Percentiles rank a stretch among this genome's conserved stretches.
These are phyloP conservation scores for Termitomyces sp. DNA, from an alignment of 768 basidiomycete species.

Conservation along the genomic window DNA sequence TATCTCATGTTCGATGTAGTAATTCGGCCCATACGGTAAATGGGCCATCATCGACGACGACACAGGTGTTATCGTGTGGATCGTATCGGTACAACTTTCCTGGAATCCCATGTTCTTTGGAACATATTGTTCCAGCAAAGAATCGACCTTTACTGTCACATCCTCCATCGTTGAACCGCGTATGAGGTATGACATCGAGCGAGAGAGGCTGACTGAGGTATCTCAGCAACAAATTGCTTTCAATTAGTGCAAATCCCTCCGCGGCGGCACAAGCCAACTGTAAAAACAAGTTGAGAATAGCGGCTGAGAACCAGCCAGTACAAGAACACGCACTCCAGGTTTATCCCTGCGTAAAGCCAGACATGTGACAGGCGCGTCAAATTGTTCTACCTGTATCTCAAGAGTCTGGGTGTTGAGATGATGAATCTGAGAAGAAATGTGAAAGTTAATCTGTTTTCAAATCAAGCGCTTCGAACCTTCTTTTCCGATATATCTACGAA, in stretches of 20 bases:
- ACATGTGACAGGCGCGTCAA: constrained; percentile 55
- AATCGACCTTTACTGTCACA: constrained; percentile 65
- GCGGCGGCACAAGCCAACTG: constrained; percentile 63
- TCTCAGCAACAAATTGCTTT: constrained; percentile 36
- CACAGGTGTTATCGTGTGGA: constrained; percentile 43
- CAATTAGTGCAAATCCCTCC: constrained; percentile 51
- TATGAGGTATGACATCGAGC: constrained; percentile 35
- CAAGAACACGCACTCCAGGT: constrained; percentile 36
- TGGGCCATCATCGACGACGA: constrained; percentile 56
- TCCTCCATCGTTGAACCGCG: constrained; percentile 69
- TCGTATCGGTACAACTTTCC: constrained; percentile 62
- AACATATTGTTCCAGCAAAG: constrained; percentile 62
- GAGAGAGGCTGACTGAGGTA: constrained; percentile 54
- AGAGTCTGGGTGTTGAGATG: constrained; percentile 43
- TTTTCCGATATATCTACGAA: constrained; percentile 65
- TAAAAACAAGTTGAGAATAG: neutral
- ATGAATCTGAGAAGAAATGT: constrained; percentile 37
- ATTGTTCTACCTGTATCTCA: constrained; percentile 43
- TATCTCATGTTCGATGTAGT: constrained; percentile 8
- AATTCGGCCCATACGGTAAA: constrained; percentile 48
- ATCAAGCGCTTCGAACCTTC: constrained; percentile 35
- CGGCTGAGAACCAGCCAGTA: neutral
- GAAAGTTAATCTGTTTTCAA: neutral
- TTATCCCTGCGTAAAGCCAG: constrained; percentile 48
- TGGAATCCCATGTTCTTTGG: constrained; percentile 44